A percentile compares a stretch with the other conserved stretches of the same genome.
Conservation (phyloP, 2,329 filamentous ascomycete species). For the Fusarium newnesense region DNA sequence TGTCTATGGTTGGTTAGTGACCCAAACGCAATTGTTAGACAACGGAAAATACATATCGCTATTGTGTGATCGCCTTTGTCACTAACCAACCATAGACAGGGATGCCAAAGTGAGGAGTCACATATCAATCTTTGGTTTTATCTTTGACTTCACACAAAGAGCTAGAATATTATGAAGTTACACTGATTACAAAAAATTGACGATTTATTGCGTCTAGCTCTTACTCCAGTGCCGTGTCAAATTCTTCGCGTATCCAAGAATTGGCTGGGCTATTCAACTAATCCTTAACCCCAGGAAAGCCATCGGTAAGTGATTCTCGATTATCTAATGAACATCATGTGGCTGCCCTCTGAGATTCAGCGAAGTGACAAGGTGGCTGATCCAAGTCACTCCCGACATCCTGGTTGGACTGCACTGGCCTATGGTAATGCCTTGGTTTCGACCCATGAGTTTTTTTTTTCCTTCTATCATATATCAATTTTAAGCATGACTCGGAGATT, state of each 20-base stretch:
- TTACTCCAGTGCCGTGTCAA: background rate
- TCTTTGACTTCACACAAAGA: background rate
- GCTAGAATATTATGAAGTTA: constrained; percentile 5
- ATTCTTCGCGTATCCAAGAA: background rate
- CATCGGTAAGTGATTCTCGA: constrained; percentile 6
- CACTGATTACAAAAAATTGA: background rate
- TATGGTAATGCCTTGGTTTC: background rate
- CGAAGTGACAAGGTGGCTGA: constrained; percentile 21
- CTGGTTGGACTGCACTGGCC: constrained; percentile 2
- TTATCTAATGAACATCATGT: constrained; percentile 8
- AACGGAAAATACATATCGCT: constrained; percentile 10
- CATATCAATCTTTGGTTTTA: background rate
- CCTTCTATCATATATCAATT: constrained; percentile 5
- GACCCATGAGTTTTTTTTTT: background rate
- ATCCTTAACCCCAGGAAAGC: background rate
- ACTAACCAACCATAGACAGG: background rate
- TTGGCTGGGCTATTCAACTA: background rate
- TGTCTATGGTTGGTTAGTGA: too few relatives aligned
- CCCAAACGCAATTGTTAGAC: background rate
- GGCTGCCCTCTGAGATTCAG: background rate
- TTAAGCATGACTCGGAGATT: constrained; percentile 1
- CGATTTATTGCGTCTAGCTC: background rate
- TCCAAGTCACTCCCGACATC: constrained; percentile 15
- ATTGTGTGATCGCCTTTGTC: constrained; percentile 1
- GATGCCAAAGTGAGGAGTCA: constrained; percentile 7